Conservation (phyloP, 257 asterid species). For the Solanum chiquidenum region DNA sequence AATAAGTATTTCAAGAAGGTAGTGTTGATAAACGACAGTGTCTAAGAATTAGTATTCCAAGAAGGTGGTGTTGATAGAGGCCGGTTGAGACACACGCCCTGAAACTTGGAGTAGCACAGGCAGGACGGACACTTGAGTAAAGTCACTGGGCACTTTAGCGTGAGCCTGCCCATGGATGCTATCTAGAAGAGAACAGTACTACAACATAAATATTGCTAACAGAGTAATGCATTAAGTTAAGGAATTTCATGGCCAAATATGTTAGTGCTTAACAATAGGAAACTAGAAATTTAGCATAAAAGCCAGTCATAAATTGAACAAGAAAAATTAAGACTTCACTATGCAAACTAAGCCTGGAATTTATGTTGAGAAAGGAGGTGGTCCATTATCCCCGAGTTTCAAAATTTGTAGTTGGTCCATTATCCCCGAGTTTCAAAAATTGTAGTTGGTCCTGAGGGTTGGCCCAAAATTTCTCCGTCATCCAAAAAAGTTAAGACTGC, state of each 20-base stretch:
- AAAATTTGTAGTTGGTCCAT: background rate
- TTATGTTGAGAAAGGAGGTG: background rate
- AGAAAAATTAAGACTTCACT: background rate
- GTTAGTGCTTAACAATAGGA: background rate
- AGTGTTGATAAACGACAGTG: background rate
- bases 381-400: background rate
- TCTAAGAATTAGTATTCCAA: background rate
- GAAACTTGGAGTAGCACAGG: background rate
- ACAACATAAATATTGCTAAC: background rate
- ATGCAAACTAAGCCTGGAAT: background rate
- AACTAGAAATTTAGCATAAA: background rate
- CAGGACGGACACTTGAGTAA: background rate
- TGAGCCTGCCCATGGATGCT: background rate
- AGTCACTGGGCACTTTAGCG: background rate
- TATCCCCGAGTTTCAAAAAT: background rate
- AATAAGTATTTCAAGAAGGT: background rate
- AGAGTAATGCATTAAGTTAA: background rate
- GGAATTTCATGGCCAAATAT: background rate
- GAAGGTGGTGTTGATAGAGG: background rate
- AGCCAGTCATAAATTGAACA: background rate
- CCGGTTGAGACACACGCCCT: background rate
- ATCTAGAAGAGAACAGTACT: background rate
- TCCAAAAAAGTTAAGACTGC: background rate
- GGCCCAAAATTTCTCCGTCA: background rate
- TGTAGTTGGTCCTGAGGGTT: background rate